Evolutionary conservation across 1,284 basidiomycete genomes (phyloP).

Genomic region (Ceratobasidium sp.): DNA sequence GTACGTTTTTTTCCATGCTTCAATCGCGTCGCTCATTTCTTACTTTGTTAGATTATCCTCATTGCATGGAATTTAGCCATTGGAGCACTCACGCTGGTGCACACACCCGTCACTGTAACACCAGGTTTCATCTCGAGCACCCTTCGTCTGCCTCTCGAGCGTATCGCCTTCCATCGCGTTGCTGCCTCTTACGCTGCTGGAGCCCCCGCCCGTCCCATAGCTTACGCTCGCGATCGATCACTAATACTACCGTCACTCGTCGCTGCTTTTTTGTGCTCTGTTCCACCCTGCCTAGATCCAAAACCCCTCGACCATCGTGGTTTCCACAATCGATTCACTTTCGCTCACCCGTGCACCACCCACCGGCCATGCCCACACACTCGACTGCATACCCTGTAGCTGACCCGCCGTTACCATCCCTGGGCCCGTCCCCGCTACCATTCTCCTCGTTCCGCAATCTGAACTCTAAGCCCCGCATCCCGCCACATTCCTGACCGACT

Average conservation of each 20-base stretch:
- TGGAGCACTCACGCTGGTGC: too few species aligned
- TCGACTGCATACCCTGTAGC: too few species aligned
- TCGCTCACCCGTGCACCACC: conserved; percentile 8
- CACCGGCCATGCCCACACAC: neutral
- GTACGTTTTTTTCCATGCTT: too few species aligned
- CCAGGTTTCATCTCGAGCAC: too few species aligned
- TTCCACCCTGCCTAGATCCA: conserved; percentile 11
- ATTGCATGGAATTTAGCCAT: too few species aligned
- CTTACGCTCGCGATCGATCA: conserved; percentile 5
- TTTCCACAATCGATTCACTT: neutral
- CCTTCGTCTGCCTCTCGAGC: neutral
- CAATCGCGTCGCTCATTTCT: too few species aligned
- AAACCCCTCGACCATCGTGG: conserved; percentile 11
- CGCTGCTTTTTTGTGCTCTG: neutral
- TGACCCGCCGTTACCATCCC: too few species aligned
- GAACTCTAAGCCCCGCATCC: conserved; percentile 18
- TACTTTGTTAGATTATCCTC: too few species aligned
- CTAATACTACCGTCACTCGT: conserved; percentile 14
- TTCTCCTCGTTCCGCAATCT: neutral
- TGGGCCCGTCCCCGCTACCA: too few species aligned
- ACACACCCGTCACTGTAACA: too few species aligned
- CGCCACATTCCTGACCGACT: neutral
- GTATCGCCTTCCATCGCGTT: neutral
- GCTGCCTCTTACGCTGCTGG: neutral
- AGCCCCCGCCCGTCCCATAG: conserved; percentile 3